Conservation (phyloP, 169 alveolate species). For the Plasmodium relictum region DNA sequence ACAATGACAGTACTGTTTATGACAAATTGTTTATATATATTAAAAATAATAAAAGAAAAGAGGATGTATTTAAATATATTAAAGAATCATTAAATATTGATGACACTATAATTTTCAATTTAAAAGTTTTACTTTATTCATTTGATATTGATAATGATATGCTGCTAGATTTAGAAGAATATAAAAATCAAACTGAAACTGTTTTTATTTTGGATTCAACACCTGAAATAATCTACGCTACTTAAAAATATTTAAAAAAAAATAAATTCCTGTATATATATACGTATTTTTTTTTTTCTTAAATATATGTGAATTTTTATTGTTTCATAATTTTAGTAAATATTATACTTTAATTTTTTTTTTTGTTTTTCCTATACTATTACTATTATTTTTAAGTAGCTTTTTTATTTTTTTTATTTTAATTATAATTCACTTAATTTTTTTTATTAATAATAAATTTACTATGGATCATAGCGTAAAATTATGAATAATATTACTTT, state of each 20-base stretch:
- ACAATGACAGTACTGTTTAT: background rate
- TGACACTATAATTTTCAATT: constrained; percentile 1
- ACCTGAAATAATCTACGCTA: constrained; percentile 34
- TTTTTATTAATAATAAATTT: no score
- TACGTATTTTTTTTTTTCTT: no score
- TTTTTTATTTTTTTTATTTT: no score
- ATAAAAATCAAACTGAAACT: constrained; percentile 29
- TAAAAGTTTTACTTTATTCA: constrained; percentile 13
- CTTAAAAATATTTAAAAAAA: background rate
- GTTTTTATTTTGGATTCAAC: constrained; percentile 19
- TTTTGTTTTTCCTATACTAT: background rate
- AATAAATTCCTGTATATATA: no score
- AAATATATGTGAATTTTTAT: no score
- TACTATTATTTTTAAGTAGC: background rate
- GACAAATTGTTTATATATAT: background rate
- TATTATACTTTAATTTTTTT: background rate
- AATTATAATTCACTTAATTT: no score
- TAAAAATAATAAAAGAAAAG: background rate
- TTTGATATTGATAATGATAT: constrained; percentile 45
- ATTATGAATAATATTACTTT: no score
- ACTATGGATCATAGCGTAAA: no score
- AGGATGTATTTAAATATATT: constrained; percentile 20
- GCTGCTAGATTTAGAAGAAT: constrained; percentile 34
- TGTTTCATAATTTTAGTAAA: no score
- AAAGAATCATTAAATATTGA: constrained; percentile 13